A percentile compares a stretch with the other conserved stretches of the same genome.
phyloP scores from a whole-genome alignment of 140 eudicot genomes.

The Erigeron philadelphicus region DNA sequence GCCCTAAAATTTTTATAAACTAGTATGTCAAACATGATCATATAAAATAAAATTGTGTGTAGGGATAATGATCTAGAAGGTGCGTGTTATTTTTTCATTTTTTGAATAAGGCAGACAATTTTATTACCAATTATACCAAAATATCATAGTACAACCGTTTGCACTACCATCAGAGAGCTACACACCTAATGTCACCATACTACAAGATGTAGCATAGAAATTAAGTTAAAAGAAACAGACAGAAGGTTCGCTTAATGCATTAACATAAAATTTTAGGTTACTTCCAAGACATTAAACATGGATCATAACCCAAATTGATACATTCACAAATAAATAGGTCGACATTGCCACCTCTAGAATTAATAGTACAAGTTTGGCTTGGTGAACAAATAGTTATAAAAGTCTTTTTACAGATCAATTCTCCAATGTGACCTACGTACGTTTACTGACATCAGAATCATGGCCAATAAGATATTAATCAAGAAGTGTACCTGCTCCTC shows the following conservation, averaged over 20 bases:
- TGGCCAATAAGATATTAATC: neutral
- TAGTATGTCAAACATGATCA: neutral
- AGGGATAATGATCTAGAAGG: neutral
- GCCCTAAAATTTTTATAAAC: neutral
- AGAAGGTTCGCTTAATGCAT: neutral
- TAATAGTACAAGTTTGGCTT: constrained; percentile 1
- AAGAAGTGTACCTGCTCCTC: constrained; percentile 52
- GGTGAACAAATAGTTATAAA: neutral
- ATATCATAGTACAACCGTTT: no score
- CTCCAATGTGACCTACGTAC: neutral
- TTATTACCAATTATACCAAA: no score
- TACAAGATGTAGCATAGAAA: no score
- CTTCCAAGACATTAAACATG: neutral
- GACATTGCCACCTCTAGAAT: neutral
- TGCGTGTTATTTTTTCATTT: no score
- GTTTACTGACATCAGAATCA: neutral
- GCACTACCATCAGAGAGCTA: no score
- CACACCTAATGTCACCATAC: no score
- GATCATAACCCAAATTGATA: neutral
- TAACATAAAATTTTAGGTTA: neutral
- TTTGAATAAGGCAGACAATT: no score
- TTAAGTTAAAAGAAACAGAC: no score
- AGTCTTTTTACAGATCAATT: neutral
- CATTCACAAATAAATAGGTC: neutral
- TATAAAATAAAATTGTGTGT: neutral